Conservation (phyloP, 331 rosid genomes). For the Saraca asoca region DNA sequence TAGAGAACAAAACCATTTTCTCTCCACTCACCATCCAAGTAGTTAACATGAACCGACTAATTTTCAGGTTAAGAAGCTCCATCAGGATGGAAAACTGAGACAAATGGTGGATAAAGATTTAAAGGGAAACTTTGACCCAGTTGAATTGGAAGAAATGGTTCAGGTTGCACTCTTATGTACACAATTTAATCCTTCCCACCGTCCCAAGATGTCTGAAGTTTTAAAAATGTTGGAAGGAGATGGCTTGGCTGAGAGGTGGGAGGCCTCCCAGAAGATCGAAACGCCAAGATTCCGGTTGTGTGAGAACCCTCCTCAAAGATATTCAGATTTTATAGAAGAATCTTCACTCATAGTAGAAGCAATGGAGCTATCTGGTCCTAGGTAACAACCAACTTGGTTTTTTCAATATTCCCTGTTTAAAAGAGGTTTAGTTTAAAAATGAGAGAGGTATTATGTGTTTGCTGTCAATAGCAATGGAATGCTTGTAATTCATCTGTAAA, state of each 20-base stretch:
- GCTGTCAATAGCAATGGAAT: conserved; percentile 58
- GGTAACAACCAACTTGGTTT: conserved; percentile 58
- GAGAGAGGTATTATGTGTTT: conserved; percentile 30
- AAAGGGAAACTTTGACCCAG: conserved; percentile 61
- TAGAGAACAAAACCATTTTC: neutral
- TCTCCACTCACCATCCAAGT: conserved; percentile 2
- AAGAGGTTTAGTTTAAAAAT: conserved; percentile 30
- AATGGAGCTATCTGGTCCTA: conserved; percentile 99
- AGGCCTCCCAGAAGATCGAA: conserved; percentile 79
- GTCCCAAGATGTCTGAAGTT: conserved; percentile 95
- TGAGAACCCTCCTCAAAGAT: conserved; percentile 76
- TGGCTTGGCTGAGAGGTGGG: conserved; percentile 98
- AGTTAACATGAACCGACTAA: conserved; percentile 15
- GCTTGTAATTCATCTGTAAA: conserved; percentile 61
- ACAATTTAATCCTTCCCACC: conserved; percentile 82
- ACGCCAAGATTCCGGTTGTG: conserved; percentile 63
- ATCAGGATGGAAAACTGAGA: conserved; percentile 75
- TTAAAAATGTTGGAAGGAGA: conserved; percentile 97
- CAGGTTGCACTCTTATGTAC: conserved; percentile 91
- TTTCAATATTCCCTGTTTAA: conserved; percentile 23
- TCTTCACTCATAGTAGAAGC: conserved; percentile 91
- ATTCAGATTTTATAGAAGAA: conserved; percentile 89
- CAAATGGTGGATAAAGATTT: conserved; percentile 91
- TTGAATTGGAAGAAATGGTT: conserved; percentile 92
- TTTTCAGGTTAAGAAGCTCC: conserved; percentile 88